Percentiles rank a stretch among this genome's conserved stretches.
Evolutionary conservation across 306 rosid genomes (phyloP).

Genomic region (Trifolium pratense): DNA sequence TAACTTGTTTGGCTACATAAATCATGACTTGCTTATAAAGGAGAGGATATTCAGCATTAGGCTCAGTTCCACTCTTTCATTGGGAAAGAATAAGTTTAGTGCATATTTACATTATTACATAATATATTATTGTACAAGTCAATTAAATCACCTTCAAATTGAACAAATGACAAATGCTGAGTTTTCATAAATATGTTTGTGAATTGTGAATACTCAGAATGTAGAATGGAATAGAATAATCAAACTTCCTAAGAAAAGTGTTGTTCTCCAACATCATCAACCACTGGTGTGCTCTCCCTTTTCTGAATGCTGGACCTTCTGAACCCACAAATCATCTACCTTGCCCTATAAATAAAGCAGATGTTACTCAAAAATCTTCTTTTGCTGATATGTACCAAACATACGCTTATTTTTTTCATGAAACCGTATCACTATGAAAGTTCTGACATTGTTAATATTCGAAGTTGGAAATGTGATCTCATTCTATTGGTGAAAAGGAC

Average conservation of each 20-base stretch:
- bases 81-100: not conserved
- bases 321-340: not conserved
- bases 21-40: not conserved
- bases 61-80: not conserved
- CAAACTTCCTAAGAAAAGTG: too few species aligned
- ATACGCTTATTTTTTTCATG: not conserved
- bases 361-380: not conserved
- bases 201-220: too few species aligned
- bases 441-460: too few species aligned
- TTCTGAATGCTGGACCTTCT: not conserved
- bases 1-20: not conserved
- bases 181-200: not conserved
- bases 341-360: slow-evolving; percentile 6
- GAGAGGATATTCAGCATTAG: not conserved
- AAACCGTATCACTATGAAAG: too few species aligned
- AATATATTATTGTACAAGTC: not conserved
- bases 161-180: not conserved
- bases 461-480: too few species aligned
- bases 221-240: not conserved
- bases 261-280: not conserved
- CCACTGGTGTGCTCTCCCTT: not conserved
- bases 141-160: not conserved
- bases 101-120: not conserved
- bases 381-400: not conserved
- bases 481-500: too few species aligned